These are phyloP conservation scores for Salix koriyanagi DNA, from an alignment of 345 rosid genomes.

Conservation along the genomic window DNA sequence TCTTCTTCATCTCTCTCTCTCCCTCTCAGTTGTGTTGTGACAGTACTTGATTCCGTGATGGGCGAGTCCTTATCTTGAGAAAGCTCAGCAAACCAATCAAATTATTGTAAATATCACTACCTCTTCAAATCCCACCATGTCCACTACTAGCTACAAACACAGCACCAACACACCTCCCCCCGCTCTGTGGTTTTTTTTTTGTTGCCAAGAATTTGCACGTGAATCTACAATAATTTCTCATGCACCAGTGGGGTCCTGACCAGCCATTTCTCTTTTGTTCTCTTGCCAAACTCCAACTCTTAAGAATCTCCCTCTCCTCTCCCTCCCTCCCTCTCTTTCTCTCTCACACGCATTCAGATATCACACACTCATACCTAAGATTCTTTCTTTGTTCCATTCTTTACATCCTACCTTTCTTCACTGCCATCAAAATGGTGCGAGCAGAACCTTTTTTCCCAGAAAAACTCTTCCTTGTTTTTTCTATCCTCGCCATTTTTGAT, in stretches of 20 bases:
- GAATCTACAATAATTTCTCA: conserved; percentile 65
- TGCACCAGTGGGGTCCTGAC: conserved; percentile 46
- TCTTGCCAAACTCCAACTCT: conserved; percentile 42
- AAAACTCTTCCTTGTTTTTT: conserved; percentile 4
- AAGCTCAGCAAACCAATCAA: conserved; percentile 20
- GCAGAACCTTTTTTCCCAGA: neutral
- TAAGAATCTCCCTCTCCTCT: conserved; percentile 27
- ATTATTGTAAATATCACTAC: conserved; percentile 4
- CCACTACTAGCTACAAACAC: neutral
- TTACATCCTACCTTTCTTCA: neutral
- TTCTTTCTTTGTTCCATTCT: conserved; percentile 5
- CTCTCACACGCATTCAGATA: neutral
- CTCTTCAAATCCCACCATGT: neutral
- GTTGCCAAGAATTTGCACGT: conserved; percentile 37
- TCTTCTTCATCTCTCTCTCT: neutral
- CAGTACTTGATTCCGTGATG: conserved; percentile 15
- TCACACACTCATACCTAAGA: neutral
- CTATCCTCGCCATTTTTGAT: conserved; percentile 7
- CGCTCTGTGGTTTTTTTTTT: neutral
- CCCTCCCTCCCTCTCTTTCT: neutral
- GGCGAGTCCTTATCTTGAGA: conserved; percentile 18
- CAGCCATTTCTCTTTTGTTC: conserved; percentile 58
- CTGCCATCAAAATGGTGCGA: conserved; percentile 20
- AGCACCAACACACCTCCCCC: neutral
- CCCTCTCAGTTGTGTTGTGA: neutral